Conservation (phyloP, 495 filamentous ascomycete genomes). For the Daldinia bambusicola region DNA sequence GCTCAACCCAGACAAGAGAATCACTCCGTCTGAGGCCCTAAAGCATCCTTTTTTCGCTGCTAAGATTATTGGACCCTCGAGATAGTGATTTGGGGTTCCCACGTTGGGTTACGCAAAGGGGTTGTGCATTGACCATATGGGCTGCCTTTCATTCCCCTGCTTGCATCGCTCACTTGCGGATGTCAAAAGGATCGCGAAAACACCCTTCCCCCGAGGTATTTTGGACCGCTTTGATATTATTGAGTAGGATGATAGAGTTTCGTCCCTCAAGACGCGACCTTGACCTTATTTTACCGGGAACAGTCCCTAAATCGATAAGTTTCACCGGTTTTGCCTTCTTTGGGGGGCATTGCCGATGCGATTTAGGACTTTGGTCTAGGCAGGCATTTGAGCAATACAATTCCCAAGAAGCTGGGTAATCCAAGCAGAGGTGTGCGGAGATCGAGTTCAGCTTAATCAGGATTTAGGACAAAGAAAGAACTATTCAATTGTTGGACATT, state of each 20-base stretch:
- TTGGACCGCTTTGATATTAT: conserved; percentile 6
- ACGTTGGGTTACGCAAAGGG: not conserved
- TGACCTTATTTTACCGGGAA: not conserved
- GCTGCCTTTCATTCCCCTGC: not conserved
- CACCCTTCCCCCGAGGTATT: not conserved
- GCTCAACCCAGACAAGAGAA: conserved; percentile 92
- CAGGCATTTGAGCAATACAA: not conserved
- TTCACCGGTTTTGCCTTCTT: not conserved
- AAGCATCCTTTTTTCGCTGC: conserved; percentile 79
- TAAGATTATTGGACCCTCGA: conserved; percentile 36
- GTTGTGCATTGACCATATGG: not conserved
- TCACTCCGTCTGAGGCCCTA: conserved; percentile 85
- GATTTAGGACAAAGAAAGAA: conserved; percentile 23
- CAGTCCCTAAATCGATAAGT: not conserved
- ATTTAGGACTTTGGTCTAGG: conserved; percentile 3
- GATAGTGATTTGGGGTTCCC: conserved; percentile 28
- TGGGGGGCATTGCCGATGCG: not conserved
- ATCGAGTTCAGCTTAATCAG: conserved; percentile 5
- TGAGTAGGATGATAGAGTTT: not conserved
- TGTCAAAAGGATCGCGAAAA: conserved; percentile 1
- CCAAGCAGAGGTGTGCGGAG: not conserved
- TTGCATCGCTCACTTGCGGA: not conserved
- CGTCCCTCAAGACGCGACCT: not conserved
- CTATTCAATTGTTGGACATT: not conserved
- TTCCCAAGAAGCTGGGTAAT: not conserved